Conservation (phyloP, 768 basidiomycete genomes). For the Fibroporia radiculosa region DNA sequence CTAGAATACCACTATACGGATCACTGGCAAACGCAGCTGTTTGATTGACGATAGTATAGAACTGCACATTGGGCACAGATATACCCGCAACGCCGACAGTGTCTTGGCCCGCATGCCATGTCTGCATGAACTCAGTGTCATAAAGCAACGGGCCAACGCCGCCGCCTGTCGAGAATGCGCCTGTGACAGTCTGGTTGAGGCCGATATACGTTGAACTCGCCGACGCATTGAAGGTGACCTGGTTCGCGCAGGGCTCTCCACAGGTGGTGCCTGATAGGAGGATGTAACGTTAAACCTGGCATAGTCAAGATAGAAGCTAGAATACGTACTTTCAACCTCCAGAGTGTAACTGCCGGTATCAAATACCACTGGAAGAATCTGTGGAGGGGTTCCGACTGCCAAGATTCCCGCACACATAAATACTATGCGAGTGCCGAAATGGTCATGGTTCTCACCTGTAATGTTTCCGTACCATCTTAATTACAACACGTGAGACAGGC, state of each 20-base stretch:
- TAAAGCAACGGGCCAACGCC: conserved; percentile 46
- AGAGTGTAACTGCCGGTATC: conserved; percentile 46
- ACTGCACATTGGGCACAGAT: conserved; percentile 26
- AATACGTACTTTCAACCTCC: conserved; percentile 39
- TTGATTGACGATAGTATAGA: conserved; percentile 48
- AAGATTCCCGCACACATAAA: not conserved
- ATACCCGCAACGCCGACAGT: conserved; percentile 43
- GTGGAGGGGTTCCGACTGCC: conserved; percentile 47
- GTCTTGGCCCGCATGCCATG: conserved; percentile 37
- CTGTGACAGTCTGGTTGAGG: conserved; percentile 31
- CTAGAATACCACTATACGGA: conserved; percentile 51
- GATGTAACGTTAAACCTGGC: conserved; percentile 24
- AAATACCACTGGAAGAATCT: conserved; percentile 41
- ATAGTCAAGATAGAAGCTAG: not conserved
- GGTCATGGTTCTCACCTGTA: conserved; percentile 24
- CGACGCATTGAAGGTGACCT: conserved; percentile 38
- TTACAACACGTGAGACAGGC: no score
- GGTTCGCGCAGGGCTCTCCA: conserved; percentile 33
- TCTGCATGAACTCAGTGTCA: conserved; percentile 39
- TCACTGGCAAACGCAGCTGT: conserved; percentile 44
- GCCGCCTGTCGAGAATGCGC: conserved; percentile 45
- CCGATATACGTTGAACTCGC: conserved; percentile 46
- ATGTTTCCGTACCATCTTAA: conserved; percentile 47
- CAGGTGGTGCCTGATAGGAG: conserved; percentile 45
- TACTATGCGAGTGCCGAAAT: no score